Conservation (phyloP, 495 filamentous ascomycete genomes). For the Neurospora pannonica region DNA sequence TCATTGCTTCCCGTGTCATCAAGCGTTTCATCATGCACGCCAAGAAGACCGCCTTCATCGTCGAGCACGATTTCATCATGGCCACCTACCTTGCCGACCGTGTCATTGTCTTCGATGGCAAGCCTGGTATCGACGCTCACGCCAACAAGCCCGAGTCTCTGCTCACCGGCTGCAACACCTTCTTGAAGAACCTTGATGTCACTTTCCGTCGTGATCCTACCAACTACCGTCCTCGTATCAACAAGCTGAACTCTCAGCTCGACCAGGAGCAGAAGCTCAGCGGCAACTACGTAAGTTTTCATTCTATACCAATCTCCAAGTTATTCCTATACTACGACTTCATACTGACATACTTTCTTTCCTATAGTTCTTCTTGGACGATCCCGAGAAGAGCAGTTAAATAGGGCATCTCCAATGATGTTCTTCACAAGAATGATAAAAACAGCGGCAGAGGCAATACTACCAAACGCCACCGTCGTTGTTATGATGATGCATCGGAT, state of each 20-base stretch:
- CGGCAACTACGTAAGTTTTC: conserved; percentile 75
- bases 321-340: neutral
- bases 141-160: conserved; percentile 87
- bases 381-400: conserved; percentile 59
- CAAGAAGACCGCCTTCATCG: conserved; percentile 98
- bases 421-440: conserved; percentile 20
- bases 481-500: conserved; percentile 28
- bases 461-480: conserved; percentile 7
- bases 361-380: conserved; percentile 78
- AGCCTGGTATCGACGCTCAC: conserved; percentile 77
- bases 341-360: conserved; percentile 9
- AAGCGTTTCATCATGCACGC: conserved; percentile 99
- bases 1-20: conserved; percentile 91
- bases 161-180: conserved; percentile 92
- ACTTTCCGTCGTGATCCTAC: conserved; percentile 97
- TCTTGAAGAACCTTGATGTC: conserved; percentile 90
- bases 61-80: conserved; percentile 99
- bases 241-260: conserved; percentile 89
- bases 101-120: conserved; percentile 95
- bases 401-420: conserved; percentile 36
- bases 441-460: neutral
- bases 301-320: neutral
- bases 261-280: conserved; percentile 93
- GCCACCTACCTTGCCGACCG: conserved; percentile 92
- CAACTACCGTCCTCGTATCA: conserved; percentile 93